Conservation (phyloP, 495 filamentous ascomycete genomes). For the Talaromyces ruber region DNA sequence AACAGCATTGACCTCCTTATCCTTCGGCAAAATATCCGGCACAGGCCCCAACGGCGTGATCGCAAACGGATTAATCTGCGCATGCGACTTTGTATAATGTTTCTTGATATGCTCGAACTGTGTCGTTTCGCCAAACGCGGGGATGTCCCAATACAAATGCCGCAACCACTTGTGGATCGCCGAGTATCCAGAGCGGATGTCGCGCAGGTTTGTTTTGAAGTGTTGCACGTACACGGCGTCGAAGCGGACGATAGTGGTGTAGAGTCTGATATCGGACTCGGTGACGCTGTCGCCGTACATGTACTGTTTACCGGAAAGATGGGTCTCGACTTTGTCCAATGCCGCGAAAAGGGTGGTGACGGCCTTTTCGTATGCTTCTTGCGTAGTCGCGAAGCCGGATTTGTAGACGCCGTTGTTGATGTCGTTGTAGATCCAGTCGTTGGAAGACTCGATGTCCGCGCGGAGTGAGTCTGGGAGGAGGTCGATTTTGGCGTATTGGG, state of each 20-base stretch:
- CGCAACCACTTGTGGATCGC: conserved; percentile 60
- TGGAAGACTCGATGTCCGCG: conserved; percentile 60
- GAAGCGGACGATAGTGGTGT: conserved; percentile 78
- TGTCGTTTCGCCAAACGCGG: conserved; percentile 54
- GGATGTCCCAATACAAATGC: conserved; percentile 58
- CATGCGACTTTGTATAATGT: conserved; percentile 64
- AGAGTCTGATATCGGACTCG: conserved; percentile 76
- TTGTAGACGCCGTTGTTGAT: conserved; percentile 89
- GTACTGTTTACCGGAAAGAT: conserved; percentile 42
- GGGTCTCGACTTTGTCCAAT: conserved; percentile 61
- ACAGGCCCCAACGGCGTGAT: conserved; percentile 61
- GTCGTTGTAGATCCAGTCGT: conserved; percentile 76
- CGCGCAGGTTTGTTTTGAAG: conserved; percentile 85
- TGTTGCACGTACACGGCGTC: conserved; percentile 87
- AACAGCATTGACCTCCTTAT: conserved; percentile 52
- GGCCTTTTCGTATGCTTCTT: conserved; percentile 68
- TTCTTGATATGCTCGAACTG: conserved; percentile 65
- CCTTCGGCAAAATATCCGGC: conserved; percentile 52
- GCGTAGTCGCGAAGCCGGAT: conserved; percentile 60
- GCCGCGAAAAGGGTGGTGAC: conserved; percentile 60
- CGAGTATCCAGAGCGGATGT: conserved; percentile 72
- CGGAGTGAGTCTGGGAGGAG: conserved; percentile 54
- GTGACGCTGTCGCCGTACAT: conserved; percentile 57
- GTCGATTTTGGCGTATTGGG: conserved; percentile 48
- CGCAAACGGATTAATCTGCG: conserved; percentile 54